Evolutionary conservation across 257 asterid genomes (phyloP), one percentile per base, ranked within the genome.

Genomic region (Nicotiana tomentosiformis): DNA sequence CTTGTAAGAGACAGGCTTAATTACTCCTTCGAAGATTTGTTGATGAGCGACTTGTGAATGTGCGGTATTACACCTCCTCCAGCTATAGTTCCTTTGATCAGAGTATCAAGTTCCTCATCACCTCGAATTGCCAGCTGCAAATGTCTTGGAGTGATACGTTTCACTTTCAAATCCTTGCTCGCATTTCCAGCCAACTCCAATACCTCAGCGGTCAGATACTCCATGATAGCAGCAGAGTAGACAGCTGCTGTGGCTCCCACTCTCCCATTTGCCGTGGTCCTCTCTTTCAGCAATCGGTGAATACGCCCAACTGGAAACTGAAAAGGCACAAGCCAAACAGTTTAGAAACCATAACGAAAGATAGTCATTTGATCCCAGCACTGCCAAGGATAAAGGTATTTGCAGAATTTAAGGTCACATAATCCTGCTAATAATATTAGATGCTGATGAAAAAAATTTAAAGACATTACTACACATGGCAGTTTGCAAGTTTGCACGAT

Each of bases 231-330:
- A 26, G 89, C 89, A n/a, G 89, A 82, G 80, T 87, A 87, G 29
- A 87, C 89, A 43, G 89, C 89, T 29, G 89, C 89, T n/a, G 89
- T 84, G 23, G 89, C 88, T 18, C 89, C 89, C 16, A 87, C 89
- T 82, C 89, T 84, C 26, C 89, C 89, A 80, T 87, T 82, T 5
- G 89, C 89, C 3, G 81, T 78, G 64, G 89, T 84, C 53, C 89
- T 82, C 81, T 84, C 81, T 78, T 87, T 87, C 81, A 87, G 85
- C 62, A 84, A 32, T 4, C 89, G 83, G 66, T 87, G 89, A n/a
- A 87, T 84, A 26, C 89, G 82, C 32, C 89, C 89, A 49, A 87
- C 89, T n/a, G 89, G 89, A 70, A 87, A 87, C 89, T 87, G 84
- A 80, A 12, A 20, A 76, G 49, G 23, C 81, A 79, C 56, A 68